phyloP scores from a whole-genome alignment of 139 green algal species.

The Edaphochlamys debaryana region DNA sequence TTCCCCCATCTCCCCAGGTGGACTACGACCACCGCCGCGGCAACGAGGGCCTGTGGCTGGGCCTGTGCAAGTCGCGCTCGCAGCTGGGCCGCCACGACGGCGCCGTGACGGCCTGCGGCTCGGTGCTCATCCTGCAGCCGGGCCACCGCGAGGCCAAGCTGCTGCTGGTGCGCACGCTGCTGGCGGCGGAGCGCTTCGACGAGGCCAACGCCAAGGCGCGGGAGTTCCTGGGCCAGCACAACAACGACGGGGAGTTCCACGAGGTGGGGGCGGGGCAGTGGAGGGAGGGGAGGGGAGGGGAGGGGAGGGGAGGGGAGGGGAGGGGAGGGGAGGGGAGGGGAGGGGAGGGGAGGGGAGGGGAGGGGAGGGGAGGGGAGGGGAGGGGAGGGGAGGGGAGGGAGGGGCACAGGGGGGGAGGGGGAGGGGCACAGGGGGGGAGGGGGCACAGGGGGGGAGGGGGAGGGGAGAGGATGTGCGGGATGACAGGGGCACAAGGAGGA shows the following conservation, averaged over 20 bases:
- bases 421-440: too few relatives aligned
- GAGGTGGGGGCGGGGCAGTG: slow-evolving; percentile 33
- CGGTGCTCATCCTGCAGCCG: slow-evolving; percentile 23
- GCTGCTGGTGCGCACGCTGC: slow-evolving; percentile 38
- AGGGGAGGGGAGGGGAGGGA: too few relatives aligned
- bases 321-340: not conserved
- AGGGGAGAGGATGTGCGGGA: too few relatives aligned
- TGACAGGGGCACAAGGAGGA: too few relatives aligned
- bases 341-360: not conserved
- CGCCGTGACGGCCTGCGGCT: slow-evolving; percentile 29
- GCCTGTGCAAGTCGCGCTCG: slow-evolving; percentile 40
- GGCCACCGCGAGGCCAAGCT: slow-evolving; percentile 45
- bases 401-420: too few relatives aligned
- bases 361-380: too few relatives aligned
- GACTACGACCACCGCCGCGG: slow-evolving; percentile 43
- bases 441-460: too few relatives aligned
- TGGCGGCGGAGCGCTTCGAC: slow-evolving; percentile 54
- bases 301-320: too few relatives aligned
- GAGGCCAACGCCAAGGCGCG: slow-evolving; percentile 59
- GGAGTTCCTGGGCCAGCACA: slow-evolving; percentile 47
- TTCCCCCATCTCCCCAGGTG: slow-evolving; percentile 35
- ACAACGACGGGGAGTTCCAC: slow-evolving; percentile 45
- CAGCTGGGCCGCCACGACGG: not conserved
- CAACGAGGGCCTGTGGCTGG: slow-evolving; percentile 59
- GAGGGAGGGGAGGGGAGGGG: too few relatives aligned